Percentiles rank a stretch among this genome's conserved stretches.
phyloP scores from a whole-genome alignment of 2,329 filamentous ascomycete species.

The Hysterium pulicare region DNA sequence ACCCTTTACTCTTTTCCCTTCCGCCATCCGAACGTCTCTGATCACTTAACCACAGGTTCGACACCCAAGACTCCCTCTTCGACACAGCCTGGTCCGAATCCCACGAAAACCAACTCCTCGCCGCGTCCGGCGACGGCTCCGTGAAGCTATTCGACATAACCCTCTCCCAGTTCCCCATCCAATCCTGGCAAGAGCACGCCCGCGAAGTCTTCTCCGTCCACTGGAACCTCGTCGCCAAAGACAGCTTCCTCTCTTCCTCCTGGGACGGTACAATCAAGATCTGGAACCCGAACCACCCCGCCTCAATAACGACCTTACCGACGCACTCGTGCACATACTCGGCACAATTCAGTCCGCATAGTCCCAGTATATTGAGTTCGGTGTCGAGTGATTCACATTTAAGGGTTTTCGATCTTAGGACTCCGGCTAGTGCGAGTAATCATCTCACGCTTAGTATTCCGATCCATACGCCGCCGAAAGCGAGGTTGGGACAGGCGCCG shows the following conservation, averaged over 20 bases:
- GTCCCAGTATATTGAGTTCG: constrained; percentile 78
- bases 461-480: constrained; percentile 67
- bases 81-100: constrained; percentile 71
- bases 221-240: constrained; percentile 90
- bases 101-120: constrained; percentile 42
- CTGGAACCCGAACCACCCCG: constrained; percentile 76
- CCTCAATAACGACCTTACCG: constrained; percentile 79
- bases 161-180: constrained; percentile 78
- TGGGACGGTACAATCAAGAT: constrained; percentile 98
- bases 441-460: constrained; percentile 81
- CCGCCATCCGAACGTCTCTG: background rate
- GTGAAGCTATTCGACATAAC: constrained; percentile 90
- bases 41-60: constrained; percentile 60
- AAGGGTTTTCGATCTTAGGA: constrained; percentile 86
- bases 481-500: constrained; percentile 42
- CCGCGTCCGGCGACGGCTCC: constrained; percentile 87
- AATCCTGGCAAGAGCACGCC: constrained; percentile 90
- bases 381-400: constrained; percentile 87
- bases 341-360: constrained; percentile 84
- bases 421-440: constrained; percentile 79
- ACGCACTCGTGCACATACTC: constrained; percentile 94
- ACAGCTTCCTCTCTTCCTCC: constrained; percentile 83
- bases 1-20: constrained; percentile 21
- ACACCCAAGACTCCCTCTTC: constrained; percentile 95
- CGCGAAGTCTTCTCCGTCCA: constrained; percentile 88